Base-by-base conservation (phyloP, 2,329 filamentous ascomycete species). In the Lojkania enalia region DNA sequence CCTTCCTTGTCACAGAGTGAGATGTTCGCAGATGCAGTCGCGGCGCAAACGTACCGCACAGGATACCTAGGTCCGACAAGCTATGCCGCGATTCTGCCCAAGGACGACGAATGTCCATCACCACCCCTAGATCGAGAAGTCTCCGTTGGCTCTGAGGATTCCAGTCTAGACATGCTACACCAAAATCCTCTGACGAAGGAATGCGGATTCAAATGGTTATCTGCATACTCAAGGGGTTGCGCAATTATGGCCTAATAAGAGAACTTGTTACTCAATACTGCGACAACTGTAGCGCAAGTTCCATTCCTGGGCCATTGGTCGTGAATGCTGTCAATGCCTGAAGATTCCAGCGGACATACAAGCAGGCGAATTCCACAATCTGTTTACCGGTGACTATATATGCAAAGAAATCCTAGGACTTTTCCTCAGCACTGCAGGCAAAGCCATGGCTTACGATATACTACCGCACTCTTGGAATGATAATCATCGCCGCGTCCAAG, bases 401-500 rank as follows among this genome's bases (percentile, higher is more conserved):
- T 67, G 72, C 1, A 51, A 74, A 4, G 71, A 74, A 25, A 66
- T 66, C 3, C 58, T 74, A 9, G 71, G 67, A 0, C 57, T 67
- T 9, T 46, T 74, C 4, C 63, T 71, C 27, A 59, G 68, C 19
- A 60, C 67, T 4, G 71, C 72, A 2, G 72, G 70, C 31, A 31
- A 69, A 41, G 57, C 62, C 7, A 41, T 64, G 1, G 52, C 56
- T 0, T 67, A 63, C 27, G 63, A 58, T 1, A 52, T 60, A 12
- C 53, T 44, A 4, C 48, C 53, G 3, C 56, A 60, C 23, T 45
- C 47, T 2, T 60, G 58, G 44, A 55, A 42, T 15, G 55, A 60
- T 7, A 49, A 51, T 12, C 36, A 35, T 1, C 53, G 58, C 14
- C 47, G 54, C 13, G 52, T 36, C 1, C 18, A 54, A 41, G 57